Evolutionary conservation across 208 protist genomes (phyloP), one percentile per base, ranked within the genome.

Genomic region (Zelonia costaricensis): DNA sequence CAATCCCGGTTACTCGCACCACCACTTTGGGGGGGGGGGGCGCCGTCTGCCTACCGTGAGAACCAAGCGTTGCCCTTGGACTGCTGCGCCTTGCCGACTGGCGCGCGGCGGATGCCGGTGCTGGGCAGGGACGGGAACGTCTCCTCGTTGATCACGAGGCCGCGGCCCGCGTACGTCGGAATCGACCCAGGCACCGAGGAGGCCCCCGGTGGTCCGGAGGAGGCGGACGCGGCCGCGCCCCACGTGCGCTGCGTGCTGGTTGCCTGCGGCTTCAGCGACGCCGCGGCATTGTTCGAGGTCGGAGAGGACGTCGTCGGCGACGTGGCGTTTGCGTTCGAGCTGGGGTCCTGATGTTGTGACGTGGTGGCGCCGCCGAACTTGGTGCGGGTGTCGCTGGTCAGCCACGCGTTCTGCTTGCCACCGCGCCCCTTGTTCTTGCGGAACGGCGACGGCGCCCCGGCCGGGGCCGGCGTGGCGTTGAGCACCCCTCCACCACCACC

Each of bases 91-190:
- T 68, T 78, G 20, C 61, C 43, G 48, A 70, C 63, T 12, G 35
- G 66, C 4, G 60, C 54, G 51, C 63, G 45, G 7, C 57, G 61
- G 9, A 68, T 47, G 15, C 36, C 28, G 40, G 63, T 64, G 47
- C 54, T 69, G 16, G 70, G 84, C 9, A 91, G 55, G 25, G 74
- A 76, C 1, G 84, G 84, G 42, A 84, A 91, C 38, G 63, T 64
- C 62, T 80, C 74, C 62, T 81, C 75, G 22, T 76, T 74, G 18
- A 74, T 76, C 39, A 74, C 66, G 10, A 70, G 53, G 12, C 58
- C 67, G 9, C 52, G 62, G 5, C 52, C 67, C 7, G 59, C 9
- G 13, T 46, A 44, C n/a, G 23, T 45, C 38, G 47, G 30, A 0
- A 13, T 42, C 18, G 59, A 42, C 23, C 45, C 40, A n/a, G 61